Conservation (phyloP, 2,329 filamentous ascomycete genomes). For the Claviceps digitariae region DNA sequence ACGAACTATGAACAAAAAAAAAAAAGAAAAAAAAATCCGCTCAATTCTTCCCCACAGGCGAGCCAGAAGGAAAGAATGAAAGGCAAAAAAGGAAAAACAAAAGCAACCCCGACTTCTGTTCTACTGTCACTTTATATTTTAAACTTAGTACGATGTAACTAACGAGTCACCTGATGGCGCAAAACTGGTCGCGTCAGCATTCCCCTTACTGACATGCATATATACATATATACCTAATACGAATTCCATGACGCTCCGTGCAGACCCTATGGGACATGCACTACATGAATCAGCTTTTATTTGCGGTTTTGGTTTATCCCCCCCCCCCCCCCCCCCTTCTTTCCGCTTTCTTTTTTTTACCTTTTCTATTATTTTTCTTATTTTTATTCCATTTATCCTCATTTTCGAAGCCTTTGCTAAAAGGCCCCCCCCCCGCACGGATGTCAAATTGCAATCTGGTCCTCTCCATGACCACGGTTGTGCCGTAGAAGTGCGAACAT, state of each 20-base stretch:
- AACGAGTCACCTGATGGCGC: neutral
- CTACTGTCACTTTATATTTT: neutral
- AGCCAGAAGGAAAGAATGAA: too few relatives aligned
- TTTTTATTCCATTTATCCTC: neutral
- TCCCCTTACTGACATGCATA: neutral
- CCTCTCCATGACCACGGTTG: slow-evolving; percentile 74
- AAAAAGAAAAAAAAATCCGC: slow-evolving; percentile 1
- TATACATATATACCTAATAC: neutral
- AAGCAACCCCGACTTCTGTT: too few relatives aligned
- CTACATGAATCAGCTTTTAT: too few relatives aligned
- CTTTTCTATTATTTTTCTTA: neutral
- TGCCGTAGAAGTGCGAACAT: slow-evolving; percentile 97
- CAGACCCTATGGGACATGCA: neutral
- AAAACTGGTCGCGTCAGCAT: neutral
- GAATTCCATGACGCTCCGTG: neutral
- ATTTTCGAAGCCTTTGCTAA: too few relatives aligned
- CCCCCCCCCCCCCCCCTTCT: too few relatives aligned
- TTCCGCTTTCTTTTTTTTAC: neutral
- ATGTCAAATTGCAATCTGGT: slow-evolving; percentile 99
- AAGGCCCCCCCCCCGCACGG: slow-evolving; percentile 60
- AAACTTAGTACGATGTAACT: neutral
- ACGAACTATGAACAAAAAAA: slow-evolving; percentile 19
- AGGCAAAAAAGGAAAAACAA: too few relatives aligned
- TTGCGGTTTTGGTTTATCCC: too few relatives aligned
- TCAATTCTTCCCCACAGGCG: neutral